phyloP scores from a whole-genome alignment of 2,329 filamentous ascomycete species.

The Graphilbum fragrans region DNA sequence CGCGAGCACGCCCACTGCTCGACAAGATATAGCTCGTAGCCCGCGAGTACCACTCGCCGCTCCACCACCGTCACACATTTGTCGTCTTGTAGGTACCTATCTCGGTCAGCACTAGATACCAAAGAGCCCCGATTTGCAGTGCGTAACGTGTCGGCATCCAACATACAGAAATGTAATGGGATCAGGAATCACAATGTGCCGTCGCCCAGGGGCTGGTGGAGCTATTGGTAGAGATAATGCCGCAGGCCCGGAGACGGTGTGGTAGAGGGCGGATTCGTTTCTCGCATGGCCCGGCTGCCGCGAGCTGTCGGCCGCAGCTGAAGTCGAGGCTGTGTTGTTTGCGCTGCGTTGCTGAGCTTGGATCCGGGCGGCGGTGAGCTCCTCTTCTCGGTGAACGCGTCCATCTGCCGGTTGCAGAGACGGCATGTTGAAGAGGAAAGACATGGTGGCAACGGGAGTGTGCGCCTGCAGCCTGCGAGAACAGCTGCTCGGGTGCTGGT shows the following conservation, averaged over 20 bases:
- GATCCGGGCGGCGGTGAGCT: slow-evolving; percentile 20
- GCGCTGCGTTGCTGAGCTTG: not conserved
- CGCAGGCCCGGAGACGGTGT: not conserved
- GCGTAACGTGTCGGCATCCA: too few species aligned
- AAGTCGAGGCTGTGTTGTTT: not conserved
- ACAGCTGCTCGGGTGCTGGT: too few species aligned
- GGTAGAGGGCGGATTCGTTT: not conserved
- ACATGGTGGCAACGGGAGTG: too few species aligned
- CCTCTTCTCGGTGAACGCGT: slow-evolving; percentile 23
- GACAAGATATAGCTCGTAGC: slow-evolving; percentile 88
- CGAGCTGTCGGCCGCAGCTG: not conserved
- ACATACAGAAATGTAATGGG: slow-evolving; percentile 43
- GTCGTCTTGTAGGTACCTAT: slow-evolving; percentile 75
- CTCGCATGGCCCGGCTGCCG: too few species aligned
- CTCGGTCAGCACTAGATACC: not conserved
- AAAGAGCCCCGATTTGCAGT: too few species aligned
- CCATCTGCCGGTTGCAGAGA: slow-evolving; percentile 2
- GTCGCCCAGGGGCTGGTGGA: slow-evolving; percentile 17
- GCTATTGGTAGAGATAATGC: not conserved
- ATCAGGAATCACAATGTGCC: slow-evolving; percentile 44
- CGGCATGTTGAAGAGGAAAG: slow-evolving; percentile 14
- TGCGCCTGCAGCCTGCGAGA: too few species aligned
- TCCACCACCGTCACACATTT: slow-evolving; percentile 62
- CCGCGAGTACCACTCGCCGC: slow-evolving; percentile 55
- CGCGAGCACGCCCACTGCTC: slow-evolving; percentile 97